Evolutionary conservation across 345 rosid species (phyloP).

Genomic region (Citrus reticulata): DNA sequence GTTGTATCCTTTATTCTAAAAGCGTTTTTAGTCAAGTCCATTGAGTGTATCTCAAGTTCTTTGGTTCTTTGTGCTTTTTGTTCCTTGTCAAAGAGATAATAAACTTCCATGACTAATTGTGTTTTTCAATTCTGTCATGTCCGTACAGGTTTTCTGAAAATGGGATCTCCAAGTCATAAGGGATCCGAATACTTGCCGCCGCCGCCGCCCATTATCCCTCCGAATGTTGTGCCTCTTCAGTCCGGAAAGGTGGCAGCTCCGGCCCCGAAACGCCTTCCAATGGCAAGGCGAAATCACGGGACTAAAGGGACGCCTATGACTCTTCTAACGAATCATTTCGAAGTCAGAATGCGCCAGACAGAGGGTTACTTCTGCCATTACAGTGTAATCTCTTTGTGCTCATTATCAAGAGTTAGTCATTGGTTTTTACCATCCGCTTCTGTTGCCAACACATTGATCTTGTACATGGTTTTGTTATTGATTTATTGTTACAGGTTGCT

Average conservation of each 20-base stretch:
- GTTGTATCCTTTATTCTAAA: background rate
- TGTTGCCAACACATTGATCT: no score
- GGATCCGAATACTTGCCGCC: slow-evolving; percentile 11
- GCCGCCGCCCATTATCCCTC: slow-evolving; percentile 14
- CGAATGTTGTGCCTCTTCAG: background rate
- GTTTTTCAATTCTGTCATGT: background rate
- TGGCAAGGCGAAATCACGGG: slow-evolving; percentile 18
- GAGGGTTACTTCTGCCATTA: slow-evolving; percentile 25
- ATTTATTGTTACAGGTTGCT: slow-evolving; percentile 19
- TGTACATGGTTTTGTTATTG: no score
- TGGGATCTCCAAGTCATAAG: background rate
- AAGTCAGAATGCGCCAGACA: slow-evolving; percentile 7
- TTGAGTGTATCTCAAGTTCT: no score
- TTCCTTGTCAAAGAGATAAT: no score
- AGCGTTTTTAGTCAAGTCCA: background rate
- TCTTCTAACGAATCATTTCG: slow-evolving; percentile 24
- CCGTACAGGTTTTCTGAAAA: background rate
- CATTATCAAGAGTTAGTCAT: background rate
- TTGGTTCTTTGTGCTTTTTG: no score
- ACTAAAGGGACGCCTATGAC: slow-evolving; percentile 13
- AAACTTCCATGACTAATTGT: no score
- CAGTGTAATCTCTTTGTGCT: slow-evolving; percentile 1
- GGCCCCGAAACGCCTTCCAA: slow-evolving; percentile 3
- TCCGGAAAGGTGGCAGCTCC: background rate
- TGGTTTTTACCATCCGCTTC: background rate